Evolutionary conservation across 352 stramenopile species (phyloP).

Genomic region (Bremia lactucae): DNA sequence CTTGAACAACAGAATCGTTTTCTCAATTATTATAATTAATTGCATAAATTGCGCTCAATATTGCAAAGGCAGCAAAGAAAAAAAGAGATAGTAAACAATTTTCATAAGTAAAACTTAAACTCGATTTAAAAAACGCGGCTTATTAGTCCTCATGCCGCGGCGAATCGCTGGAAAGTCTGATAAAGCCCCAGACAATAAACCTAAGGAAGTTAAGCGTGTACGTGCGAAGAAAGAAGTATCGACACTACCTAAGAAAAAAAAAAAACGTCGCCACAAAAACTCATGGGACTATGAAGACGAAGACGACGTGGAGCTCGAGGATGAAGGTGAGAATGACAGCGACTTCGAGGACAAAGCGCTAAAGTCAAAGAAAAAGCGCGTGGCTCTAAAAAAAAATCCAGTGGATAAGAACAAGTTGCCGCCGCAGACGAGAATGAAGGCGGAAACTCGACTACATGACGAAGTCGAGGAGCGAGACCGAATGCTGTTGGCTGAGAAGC

Average conservation of each 20-base stretch:
- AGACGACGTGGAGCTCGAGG: constrained; percentile 19
- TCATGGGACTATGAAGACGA: constrained; percentile 26
- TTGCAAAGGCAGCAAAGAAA: no score
- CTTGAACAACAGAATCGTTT: no score
- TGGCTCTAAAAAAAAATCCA: constrained; percentile 1
- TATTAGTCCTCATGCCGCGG: not conserved
- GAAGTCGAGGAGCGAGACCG: constrained; percentile 9
- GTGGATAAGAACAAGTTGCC: constrained; percentile 3
- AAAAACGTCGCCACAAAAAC: constrained; percentile 10
- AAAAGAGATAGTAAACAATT: no score
- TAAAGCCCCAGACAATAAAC: constrained; percentile 5
- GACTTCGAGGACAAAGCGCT: constrained; percentile 8
- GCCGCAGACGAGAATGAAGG: constrained; percentile 13
- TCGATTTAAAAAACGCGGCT: constrained; percentile 6
- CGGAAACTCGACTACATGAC: not conserved
- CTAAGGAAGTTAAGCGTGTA: constrained; percentile 8
- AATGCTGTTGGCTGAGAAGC: constrained; percentile 27
- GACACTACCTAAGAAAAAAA: constrained; percentile 10
- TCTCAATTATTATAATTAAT: no score
- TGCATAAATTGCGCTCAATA: no score
- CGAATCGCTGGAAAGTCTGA: not conserved
- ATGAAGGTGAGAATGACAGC: constrained; percentile 14
- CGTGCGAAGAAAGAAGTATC: constrained; percentile 1
- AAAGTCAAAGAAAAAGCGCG: constrained; percentile 18
- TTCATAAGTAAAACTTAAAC: no score